Evolutionary conservation across 1,284 basidiomycete species (phyloP).

Genomic region (Puccinia horiana): DNA sequence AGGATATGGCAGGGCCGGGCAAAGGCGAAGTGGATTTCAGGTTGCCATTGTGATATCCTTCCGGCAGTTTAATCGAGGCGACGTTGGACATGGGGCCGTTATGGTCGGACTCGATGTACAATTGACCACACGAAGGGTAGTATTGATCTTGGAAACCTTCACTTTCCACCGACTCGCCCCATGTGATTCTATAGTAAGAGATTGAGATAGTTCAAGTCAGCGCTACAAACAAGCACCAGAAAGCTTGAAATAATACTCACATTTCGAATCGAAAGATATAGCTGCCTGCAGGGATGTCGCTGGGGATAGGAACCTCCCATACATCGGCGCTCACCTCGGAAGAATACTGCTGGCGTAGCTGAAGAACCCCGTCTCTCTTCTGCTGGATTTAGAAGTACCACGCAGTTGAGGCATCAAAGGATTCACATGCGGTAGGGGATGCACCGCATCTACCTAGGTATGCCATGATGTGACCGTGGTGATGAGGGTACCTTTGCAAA

Average conservation of each 20-base stretch:
- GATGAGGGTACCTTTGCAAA: conserved; percentile 36
- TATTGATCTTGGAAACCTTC: conserved; percentile 48
- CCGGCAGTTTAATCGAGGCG: conserved; percentile 6
- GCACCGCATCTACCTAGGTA: conserved; percentile 39
- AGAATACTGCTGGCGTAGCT: conserved; percentile 14
- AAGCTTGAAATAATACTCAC: not conserved
- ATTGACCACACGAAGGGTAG: conserved; percentile 46
- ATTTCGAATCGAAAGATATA: conserved; percentile 49
- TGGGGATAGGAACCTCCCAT: conserved; percentile 41
- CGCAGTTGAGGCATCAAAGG: conserved; percentile 38
- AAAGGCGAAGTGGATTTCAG: not conserved
- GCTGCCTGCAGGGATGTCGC: conserved; percentile 26
- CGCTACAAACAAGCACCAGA: not conserved
- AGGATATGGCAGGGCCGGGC: conserved; percentile 18
- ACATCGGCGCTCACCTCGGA: conserved; percentile 18
- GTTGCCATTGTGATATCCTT: conserved; percentile 33
- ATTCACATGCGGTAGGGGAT: conserved; percentile 27
- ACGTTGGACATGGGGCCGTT: not conserved
- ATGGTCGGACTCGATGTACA: conserved; percentile 28
- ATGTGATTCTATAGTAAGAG: conserved; percentile 15
- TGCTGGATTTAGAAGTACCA: conserved; percentile 43
- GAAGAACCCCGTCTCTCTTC: conserved; percentile 15
- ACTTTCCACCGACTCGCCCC: conserved; percentile 17
- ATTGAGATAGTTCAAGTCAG: not conserved
- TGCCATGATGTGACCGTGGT: conserved; percentile 39